A percentile compares a stretch with the other conserved stretches of the same genome.
Conservation (phyloP, 805 yeast species). For the Suhomyces canberraensis region DNA sequence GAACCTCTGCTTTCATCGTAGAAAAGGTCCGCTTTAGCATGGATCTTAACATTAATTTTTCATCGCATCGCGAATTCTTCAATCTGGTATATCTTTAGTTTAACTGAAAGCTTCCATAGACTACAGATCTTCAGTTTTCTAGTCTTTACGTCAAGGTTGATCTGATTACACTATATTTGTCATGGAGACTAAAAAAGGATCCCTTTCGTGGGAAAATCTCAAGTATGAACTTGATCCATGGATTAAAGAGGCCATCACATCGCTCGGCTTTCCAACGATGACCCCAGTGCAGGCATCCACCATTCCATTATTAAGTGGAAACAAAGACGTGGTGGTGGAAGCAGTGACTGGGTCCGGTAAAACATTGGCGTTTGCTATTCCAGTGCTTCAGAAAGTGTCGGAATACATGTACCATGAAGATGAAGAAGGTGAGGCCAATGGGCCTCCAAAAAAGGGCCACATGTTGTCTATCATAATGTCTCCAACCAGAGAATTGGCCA, state of each 20-base stretch:
- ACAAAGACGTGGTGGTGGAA: conserved; percentile 94
- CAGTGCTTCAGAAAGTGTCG: conserved; percentile 67
- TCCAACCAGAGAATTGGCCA: conserved; percentile 69
- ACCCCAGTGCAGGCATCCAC: conserved; percentile 97
- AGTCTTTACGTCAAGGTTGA: too few relatives aligned
- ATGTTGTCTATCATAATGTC: conserved; percentile 71
- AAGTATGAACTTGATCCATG: conserved; percentile 59
- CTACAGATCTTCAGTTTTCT: too few relatives aligned
- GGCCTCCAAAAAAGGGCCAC: conserved; percentile 54
- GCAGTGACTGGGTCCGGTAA: conserved; percentile 99
- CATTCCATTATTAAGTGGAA: conserved; percentile 75
- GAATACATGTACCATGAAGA: conserved; percentile 21
- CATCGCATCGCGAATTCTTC: background rate
- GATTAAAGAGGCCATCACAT: conserved; percentile 66
- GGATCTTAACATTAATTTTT: background rate
- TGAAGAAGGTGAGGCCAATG: conserved; percentile 19
- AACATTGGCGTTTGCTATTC: conserved; percentile 85
- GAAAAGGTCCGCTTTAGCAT: conserved; percentile 28
- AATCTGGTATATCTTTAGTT: too few relatives aligned
- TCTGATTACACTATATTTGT: background rate
- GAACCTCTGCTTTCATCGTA: conserved; percentile 17
- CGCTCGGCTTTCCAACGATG: conserved; percentile 76
- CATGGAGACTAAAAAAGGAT: conserved; percentile 27
- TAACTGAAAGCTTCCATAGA: too few relatives aligned
- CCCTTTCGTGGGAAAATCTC: conserved; percentile 62